Conservation (phyloP, 1,284 basidiomycete species). For the Albatrellus sp. region DNA sequence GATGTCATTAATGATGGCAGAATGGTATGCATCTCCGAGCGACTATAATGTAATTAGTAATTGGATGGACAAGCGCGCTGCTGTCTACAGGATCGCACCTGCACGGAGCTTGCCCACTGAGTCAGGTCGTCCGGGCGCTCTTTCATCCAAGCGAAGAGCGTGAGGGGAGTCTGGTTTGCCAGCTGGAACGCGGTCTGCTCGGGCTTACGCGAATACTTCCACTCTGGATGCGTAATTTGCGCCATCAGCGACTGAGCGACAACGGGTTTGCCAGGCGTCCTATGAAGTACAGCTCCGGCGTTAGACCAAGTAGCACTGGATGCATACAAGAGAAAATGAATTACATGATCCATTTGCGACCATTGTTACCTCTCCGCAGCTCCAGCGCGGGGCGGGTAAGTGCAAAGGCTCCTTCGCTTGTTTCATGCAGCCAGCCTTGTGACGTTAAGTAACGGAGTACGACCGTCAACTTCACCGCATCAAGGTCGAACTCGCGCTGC, state of each 20-base stretch:
- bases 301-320: not conserved
- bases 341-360: constrained; percentile 14
- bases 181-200: constrained; percentile 16
- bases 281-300: constrained; percentile 2
- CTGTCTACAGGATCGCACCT: constrained; percentile 1
- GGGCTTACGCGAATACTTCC: constrained; percentile 13
- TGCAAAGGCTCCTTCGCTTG: constrained; percentile 11
- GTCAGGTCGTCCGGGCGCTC: constrained; percentile 5
- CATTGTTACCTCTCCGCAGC: constrained; percentile 12
- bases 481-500: constrained; percentile 13
- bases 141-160: constrained; percentile 13
- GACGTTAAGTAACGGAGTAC: constrained; percentile 14
- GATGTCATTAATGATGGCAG: constrained; percentile 9
- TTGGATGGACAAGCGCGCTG: not conserved
- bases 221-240: constrained; percentile 14
- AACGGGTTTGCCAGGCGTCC: constrained; percentile 14
- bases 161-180: constrained; percentile 12
- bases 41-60: constrained; percentile 1
- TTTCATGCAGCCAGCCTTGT: constrained; percentile 16
- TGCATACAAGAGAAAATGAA: not conserved
- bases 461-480: constrained; percentile 11
- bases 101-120: constrained; percentile 8
- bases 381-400: constrained; percentile 15
- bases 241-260: constrained; percentile 11
- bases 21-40: constrained; percentile 9